Evolutionary conservation across 1,284 basidiomycete species (phyloP).

Genomic region (Exobasidium cylindrosporum): DNA sequence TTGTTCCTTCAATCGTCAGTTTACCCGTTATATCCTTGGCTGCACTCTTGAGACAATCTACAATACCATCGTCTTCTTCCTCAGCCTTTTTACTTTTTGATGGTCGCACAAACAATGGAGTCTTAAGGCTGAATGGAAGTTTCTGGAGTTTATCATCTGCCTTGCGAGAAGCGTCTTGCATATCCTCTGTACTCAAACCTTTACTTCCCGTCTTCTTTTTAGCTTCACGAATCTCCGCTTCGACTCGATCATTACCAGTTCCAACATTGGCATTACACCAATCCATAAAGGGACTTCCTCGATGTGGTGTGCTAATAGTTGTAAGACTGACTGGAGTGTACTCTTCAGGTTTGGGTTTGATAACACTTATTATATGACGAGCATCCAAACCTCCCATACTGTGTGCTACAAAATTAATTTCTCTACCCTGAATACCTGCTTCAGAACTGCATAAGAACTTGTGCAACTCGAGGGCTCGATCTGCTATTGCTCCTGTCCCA

Average conservation of each 20-base stretch:
- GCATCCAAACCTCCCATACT: slow-evolving; percentile 69
- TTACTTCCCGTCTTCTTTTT: neutral
- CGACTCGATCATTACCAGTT: slow-evolving; percentile 49
- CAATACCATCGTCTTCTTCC: slow-evolving; percentile 23
- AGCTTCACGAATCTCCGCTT: slow-evolving; percentile 40
- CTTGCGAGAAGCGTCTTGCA: neutral
- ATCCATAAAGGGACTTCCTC: slow-evolving; percentile 97
- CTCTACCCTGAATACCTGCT: slow-evolving; percentile 64
- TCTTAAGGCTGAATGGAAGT: slow-evolving; percentile 46
- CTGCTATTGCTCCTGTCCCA: slow-evolving; percentile 83
- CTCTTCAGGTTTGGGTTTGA: slow-evolving; percentile 66
- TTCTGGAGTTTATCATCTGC: slow-evolving; percentile 1
- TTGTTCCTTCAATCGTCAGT: neutral
- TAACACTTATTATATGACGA: slow-evolving; percentile 80
- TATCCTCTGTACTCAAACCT: neutral
- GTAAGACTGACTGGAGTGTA: slow-evolving; percentile 86
- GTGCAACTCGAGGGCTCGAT: slow-evolving; percentile 77
- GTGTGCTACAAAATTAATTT: slow-evolving; percentile 89
- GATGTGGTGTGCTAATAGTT: slow-evolving; percentile 87
- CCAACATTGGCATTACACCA: slow-evolving; percentile 69
- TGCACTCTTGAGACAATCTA: slow-evolving; percentile 20
- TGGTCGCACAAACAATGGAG: slow-evolving; percentile 43
- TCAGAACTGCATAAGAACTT: slow-evolving; percentile 66
- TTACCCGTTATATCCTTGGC: neutral
- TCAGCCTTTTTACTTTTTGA: slow-evolving; percentile 11